Conservation (phyloP, 331 rosid genomes). For the Phaseolus coccineus region DNA sequence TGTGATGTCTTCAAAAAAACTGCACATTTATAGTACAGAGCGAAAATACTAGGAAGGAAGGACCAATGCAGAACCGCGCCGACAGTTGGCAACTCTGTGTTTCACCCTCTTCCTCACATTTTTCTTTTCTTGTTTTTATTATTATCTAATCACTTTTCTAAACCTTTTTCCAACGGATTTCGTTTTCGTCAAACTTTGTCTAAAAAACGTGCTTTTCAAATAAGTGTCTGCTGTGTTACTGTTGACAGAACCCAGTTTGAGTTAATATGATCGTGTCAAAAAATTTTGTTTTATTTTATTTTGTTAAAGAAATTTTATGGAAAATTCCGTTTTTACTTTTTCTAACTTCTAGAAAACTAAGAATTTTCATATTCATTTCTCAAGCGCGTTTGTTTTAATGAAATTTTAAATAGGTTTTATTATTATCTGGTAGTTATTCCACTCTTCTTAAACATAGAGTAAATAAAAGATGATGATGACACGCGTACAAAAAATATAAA, state of each 20-base stretch:
- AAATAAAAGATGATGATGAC: not conserved
- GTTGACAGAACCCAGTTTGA: not conserved
- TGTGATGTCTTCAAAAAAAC: conserved; percentile 43
- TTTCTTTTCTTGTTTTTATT: not conserved
- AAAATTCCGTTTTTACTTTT: no score
- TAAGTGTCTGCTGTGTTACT: no score
- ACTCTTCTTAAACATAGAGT: not conserved
- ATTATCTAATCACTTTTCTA: not conserved
- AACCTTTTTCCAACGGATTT: not conserved
- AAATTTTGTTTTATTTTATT: not conserved
- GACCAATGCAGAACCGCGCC: conserved; percentile 12
- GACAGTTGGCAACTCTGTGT: conserved; percentile 48
- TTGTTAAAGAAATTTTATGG: not conserved
- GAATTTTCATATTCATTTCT: no score
- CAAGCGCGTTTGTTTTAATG: not conserved
- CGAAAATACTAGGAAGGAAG: conserved; percentile 39
- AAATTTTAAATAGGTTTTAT: not conserved
- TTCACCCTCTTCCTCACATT: not conserved
- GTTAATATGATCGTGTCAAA: not conserved
- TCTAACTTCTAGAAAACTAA: no score
- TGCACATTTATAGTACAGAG: conserved; percentile 42
- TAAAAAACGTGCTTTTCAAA: not conserved
- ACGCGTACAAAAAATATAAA: not conserved
- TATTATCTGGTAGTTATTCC: not conserved
- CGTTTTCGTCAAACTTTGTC: not conserved